phyloP scores from a whole-genome alignment of 2,329 filamentous ascomycete species.

The Aspergillus caelatus region DNA sequence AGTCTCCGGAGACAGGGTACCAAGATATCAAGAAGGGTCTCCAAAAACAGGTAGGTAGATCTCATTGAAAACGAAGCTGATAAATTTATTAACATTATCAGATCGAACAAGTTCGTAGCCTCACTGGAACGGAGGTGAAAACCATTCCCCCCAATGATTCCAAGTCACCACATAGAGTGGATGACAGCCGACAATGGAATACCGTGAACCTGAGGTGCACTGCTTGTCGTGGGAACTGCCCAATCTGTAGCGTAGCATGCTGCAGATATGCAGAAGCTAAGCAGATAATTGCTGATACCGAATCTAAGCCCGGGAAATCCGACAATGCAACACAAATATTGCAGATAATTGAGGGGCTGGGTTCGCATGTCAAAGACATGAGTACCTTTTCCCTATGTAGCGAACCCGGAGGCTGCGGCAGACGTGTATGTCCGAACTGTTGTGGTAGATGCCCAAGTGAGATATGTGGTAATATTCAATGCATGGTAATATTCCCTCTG shows the following conservation, averaged over 20 bases:
- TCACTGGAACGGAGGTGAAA: conserved; percentile 18
- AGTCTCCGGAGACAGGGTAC: neutral
- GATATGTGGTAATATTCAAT: conserved; percentile 38
- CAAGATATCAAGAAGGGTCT: conserved; percentile 4
- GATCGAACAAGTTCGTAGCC: conserved; percentile 19
- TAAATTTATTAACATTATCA: neutral
- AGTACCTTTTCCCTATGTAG: conserved; percentile 40
- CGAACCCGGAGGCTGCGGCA: conserved; percentile 30
- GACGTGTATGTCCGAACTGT: conserved; percentile 37
- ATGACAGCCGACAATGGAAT: conserved; percentile 30
- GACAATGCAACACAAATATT: conserved; percentile 21
- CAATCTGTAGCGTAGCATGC: conserved; percentile 33
- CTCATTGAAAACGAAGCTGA: neutral
- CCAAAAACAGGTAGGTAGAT: conserved; percentile 16
- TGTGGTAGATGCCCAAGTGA: conserved; percentile 38
- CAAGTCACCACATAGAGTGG: conserved; percentile 7
- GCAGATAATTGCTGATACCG: conserved; percentile 14
- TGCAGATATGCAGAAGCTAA: conserved; percentile 32
- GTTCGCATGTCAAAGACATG: conserved; percentile 28
- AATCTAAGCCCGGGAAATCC: conserved; percentile 17
- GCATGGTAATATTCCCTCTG: conserved; percentile 26
- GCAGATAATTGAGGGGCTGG: conserved; percentile 26
- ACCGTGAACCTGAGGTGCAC: conserved; percentile 37
- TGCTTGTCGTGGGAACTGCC: conserved; percentile 30
- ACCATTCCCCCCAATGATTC: neutral